These are phyloP conservation scores for Platanthera zijinensis DNA, from an alignment of 106 monocot genomes.

Conservation along the genomic window DNA sequence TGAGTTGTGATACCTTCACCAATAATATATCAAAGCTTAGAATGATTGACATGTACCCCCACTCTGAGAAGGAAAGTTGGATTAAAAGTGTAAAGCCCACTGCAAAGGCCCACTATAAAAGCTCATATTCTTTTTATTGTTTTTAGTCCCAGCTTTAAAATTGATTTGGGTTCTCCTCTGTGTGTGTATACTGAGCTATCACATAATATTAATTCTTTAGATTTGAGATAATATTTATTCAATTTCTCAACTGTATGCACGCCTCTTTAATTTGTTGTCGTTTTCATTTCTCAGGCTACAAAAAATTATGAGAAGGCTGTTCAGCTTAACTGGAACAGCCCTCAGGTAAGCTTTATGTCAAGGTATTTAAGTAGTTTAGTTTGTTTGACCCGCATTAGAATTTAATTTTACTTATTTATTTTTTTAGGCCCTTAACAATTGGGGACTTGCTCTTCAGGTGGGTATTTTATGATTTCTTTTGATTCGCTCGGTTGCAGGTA, in stretches of 20 bases:
- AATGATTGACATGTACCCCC: too few relatives aligned
- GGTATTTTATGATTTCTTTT: background rate
- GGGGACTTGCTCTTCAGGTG: slow-evolving; percentile 99
- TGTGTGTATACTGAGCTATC: too few relatives aligned
- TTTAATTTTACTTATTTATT: slow-evolving; percentile 12
- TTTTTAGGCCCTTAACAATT: slow-evolving; percentile 90
- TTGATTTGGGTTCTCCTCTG: too few relatives aligned
- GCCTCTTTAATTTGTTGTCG: background rate
- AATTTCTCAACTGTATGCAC: background rate
- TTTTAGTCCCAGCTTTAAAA: too few relatives aligned
- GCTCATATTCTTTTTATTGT: too few relatives aligned
- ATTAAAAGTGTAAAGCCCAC: too few relatives aligned
- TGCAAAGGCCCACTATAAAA: too few relatives aligned
- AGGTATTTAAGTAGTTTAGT: background rate
- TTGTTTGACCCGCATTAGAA: background rate
- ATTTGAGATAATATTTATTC: too few relatives aligned
- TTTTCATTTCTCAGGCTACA: slow-evolving; percentile 58
- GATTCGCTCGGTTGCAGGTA: background rate
- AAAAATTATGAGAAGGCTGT: slow-evolving; percentile 93
- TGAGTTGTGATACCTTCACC: too few relatives aligned
- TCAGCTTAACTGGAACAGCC: slow-evolving; percentile 96
- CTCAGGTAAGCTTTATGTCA: slow-evolving; percentile 52
- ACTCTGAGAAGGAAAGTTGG: too few relatives aligned
- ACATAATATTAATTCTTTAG: too few relatives aligned
- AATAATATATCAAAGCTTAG: too few relatives aligned